Evolutionary conservation across 306 rosid genomes (phyloP).

Genomic region (Erythrophleum fordii): DNA sequence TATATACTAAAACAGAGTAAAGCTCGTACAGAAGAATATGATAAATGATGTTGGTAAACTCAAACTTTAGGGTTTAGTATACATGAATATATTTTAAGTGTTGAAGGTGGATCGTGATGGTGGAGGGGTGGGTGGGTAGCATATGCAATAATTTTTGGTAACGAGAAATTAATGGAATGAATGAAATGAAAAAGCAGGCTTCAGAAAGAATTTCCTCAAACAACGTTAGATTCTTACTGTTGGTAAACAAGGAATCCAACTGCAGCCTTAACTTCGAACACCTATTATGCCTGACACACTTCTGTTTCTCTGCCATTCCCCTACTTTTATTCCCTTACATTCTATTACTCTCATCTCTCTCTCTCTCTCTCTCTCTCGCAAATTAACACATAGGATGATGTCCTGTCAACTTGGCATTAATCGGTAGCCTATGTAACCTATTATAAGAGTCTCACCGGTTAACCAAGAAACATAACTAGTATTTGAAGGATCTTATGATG

Average conservation of each 20-base stretch:
- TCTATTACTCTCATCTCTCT: not conserved
- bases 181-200: conserved; percentile 53
- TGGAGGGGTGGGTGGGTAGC: conserved; percentile 44
- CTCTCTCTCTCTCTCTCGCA: not conserved
- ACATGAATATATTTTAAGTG: not conserved
- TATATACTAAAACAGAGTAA: conserved; percentile 16
- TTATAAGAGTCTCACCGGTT: not conserved
- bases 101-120: conserved; percentile 4
- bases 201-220: conserved; percentile 52
- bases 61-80: conserved; percentile 35
- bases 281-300: conserved; percentile 25
- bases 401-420: not conserved
- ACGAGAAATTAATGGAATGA: conserved; percentile 51
- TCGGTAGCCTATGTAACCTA: not conserved
- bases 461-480: not conserved
- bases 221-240: conserved; percentile 54
- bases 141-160: conserved; percentile 48
- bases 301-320: conserved; percentile 2
- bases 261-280: conserved; percentile 41
- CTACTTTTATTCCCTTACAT: conserved; percentile 5
- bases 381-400: not conserved
- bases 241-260: conserved; percentile 53
- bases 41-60: conserved; percentile 32
- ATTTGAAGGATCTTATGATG: not conserved
- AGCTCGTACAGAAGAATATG: conserved; percentile 31